Conservation (phyloP, 345 rosid species). For the Sisymbrium altissimum region DNA sequence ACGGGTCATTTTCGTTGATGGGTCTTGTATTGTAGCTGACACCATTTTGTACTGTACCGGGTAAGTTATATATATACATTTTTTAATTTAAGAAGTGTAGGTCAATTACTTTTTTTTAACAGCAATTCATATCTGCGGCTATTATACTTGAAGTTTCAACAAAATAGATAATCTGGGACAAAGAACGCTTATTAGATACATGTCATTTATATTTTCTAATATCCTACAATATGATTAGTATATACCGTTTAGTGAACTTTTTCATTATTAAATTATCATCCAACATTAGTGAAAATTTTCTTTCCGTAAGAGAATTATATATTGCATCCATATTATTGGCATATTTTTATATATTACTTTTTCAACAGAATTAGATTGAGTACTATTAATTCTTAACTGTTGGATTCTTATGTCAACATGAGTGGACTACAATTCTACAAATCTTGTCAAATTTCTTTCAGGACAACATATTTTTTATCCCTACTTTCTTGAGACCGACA, state of each 20-base stretch:
- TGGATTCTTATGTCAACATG: too few relatives aligned
- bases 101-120: neutral
- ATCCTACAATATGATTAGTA: neutral
- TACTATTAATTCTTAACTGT: too few relatives aligned
- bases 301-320: neutral
- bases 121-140: neutral
- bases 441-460: neutral
- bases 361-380: too few relatives aligned
- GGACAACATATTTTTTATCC: neutral
- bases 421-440: slow-evolving; percentile 23
- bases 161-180: neutral
- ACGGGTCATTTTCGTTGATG: slow-evolving; percentile 51
- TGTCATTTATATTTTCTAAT: neutral
- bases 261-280: neutral
- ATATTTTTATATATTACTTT: neutral
- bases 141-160: neutral
- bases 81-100: neutral
- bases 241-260: neutral
- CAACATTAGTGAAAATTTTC: neutral
- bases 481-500: slow-evolving; percentile 3
- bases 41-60: slow-evolving; percentile 84
- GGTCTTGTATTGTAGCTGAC: slow-evolving; percentile 55
- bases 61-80: slow-evolving; percentile 31
- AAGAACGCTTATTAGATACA: neutral
- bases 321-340: neutral